Base-by-base conservation (phyloP, 1,284 basidiomycete species). In the Ustilago sp. region DNA sequence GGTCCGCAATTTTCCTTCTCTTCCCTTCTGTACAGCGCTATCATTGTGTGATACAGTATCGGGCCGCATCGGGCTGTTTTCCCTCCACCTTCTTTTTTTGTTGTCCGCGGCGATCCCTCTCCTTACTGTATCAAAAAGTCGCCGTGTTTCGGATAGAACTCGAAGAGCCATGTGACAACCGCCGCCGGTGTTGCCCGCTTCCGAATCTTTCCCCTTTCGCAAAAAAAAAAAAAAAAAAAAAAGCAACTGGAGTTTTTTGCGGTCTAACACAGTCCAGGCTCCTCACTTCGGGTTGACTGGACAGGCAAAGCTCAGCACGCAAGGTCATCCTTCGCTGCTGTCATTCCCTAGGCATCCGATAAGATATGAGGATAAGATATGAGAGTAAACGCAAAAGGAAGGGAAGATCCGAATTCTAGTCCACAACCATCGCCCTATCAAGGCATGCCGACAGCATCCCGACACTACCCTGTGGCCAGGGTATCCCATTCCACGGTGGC, bases 381-480 rank as follows among this genome's bases (percentile, higher is more conserved):
- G 51, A 9, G 38, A 39, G 9, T 9, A 39, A 9, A 17, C 11
- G 11, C 38, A 39, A 28, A 28, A 28, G 38, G 11, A 17, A 53
- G 5, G 15, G 7, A 57, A 13, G 39, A 23, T 6, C 9, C 4
- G 17, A 9, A 11, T 11, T 4, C 60, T 64, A 73, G 31, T 73
- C 70, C 0, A 32, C 38, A 2, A 73, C 36, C 3, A 53, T n/a
- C 0, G 61, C 51, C 0, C 52, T 54, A 0, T 36, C 60, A 41
- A 77, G 23, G 36, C 41, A 63, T 6, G 28, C 28, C 13, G 36
- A 41, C 9, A 77, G 34, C n/a, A 60, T 70, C 11, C 63, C 59
- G 11, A 70, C 68, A 34, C 54, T 63, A 0, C 54, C 75, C 23
- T 68, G 52, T 13, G 39, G n/a, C 75, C 75, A 77, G 0, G 75